Percentiles rank a stretch among this genome's conserved stretches.
phyloP scores from a whole-genome alignment of 2,329 filamentous ascomycete genomes.

The Orbilia blumenaviensis region DNA sequence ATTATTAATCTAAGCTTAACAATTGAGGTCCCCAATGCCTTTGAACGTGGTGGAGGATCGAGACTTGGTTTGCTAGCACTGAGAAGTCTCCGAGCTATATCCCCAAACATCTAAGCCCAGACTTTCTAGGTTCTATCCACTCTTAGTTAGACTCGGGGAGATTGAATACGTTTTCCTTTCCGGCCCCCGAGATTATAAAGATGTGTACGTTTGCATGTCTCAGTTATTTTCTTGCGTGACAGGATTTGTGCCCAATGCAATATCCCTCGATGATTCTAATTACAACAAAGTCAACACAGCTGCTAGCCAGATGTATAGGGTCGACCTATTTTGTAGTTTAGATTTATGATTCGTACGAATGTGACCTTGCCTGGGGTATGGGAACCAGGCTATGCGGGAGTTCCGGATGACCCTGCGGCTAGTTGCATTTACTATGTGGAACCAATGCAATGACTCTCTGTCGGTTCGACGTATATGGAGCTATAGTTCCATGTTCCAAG shows the following conservation, averaged over 20 bases:
- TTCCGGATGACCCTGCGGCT: background rate
- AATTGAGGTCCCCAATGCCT: background rate
- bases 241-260: background rate
- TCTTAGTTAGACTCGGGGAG: background rate
- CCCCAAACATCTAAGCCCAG: background rate
- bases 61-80: too few relatives aligned
- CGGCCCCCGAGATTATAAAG: background rate
- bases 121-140: background rate
- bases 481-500: too few relatives aligned
- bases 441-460: too few relatives aligned
- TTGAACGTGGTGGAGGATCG: background rate
- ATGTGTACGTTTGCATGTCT: background rate
- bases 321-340: background rate
- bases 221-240: background rate
- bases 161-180: background rate
- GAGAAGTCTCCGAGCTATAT: slow-evolving; percentile 10
- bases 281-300: background rate
- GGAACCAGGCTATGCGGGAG: background rate
- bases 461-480: too few relatives aligned
- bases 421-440: background rate
- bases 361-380: too few relatives aligned
- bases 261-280: background rate
- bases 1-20: background rate
- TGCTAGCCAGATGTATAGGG: too few relatives aligned
- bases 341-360: too few relatives aligned